Evolutionary conservation across 352 stramenopile genomes (phyloP), one percentile per base, ranked within the genome.

Genomic region (Phytophthora constricta): DNA sequence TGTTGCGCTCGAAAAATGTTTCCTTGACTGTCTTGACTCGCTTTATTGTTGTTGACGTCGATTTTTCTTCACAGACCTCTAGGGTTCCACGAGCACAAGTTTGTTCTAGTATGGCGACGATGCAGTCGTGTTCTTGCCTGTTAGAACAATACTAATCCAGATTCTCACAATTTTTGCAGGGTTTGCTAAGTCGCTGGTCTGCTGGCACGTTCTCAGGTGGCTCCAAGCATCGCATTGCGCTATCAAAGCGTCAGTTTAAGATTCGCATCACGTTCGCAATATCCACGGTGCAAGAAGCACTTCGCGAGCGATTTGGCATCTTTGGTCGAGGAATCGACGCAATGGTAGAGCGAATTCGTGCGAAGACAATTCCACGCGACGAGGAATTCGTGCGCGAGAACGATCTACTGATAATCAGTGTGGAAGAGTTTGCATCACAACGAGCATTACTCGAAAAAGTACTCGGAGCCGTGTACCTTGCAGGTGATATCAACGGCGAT

Each of bases 51-150:
- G 43, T 55, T 49, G 41, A 28, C 39, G 33, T 61, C 45, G 27
- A 10, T 59, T 28, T 59, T 46, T 60, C 14, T 67, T 56, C n/a
- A 73, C 66, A 67, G 41, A 10, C 64, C 76, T 20, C 69, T 92
- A 41, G 84, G 84, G 16, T 94, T 84, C 22, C 80, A 90, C 62
- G 82, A 91, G 16, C 86, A 90, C 50, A 91, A 92, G 48, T 92
- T 91, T 58, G 71, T 91, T n/a, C 41, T 93, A 49, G 81, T 88
- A 74, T 10, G 59, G 20, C 16, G 9, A 23, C 14, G 11, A 16
- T 16, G 2, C 16, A 51, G 48, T 10, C 26, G 1, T 33, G 20
- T 26, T 19, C 5, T 20, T 3, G 17, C 4, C 16, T 11, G n/a
- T n/a, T n/a, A n/a, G 13, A 42, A 17, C 4, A 59, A 33, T 22